Evolutionary conservation across 164 flowering plant genomes (phyloP).

Genomic region (Magnolia kwangsiensis): DNA sequence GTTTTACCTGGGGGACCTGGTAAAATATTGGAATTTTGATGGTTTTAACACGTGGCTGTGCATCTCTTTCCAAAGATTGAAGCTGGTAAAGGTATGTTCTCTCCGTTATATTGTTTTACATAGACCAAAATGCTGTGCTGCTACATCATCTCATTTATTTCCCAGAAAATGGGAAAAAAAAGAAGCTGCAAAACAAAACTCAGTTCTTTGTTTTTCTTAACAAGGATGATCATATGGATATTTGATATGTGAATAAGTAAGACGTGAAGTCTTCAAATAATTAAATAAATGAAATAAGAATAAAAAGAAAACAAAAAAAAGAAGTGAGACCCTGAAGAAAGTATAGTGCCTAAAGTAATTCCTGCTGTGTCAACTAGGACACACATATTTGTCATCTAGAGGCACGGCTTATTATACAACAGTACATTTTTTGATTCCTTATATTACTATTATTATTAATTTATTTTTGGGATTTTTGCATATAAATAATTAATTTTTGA

Average conservation of each 20-base stretch:
- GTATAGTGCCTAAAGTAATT: too few species aligned
- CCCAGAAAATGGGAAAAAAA: neutral
- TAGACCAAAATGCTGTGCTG: neutral
- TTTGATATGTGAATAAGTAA: neutral
- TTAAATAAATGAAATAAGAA: too few species aligned
- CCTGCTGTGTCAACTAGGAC: too few species aligned
- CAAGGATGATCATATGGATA: neutral
- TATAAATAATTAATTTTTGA: too few species aligned
- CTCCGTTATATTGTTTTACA: neutral
- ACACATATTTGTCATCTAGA: too few species aligned
- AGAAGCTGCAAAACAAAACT: neutral
- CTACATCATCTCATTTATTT: neutral
- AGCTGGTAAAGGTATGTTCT: constrained; percentile 44
- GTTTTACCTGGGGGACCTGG: constrained; percentile 28
- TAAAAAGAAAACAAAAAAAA: too few species aligned
- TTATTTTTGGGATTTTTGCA: too few species aligned
- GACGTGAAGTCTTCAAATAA: neutral
- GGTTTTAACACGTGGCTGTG: constrained; percentile 11
- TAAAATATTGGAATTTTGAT: constrained; percentile 26
- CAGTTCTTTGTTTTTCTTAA: neutral
- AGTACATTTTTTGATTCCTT: too few species aligned
- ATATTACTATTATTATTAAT: too few species aligned
- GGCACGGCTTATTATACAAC: too few species aligned
- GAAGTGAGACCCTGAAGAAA: too few species aligned
- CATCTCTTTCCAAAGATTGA: constrained; percentile 23